Evolutionary conservation across 108 stramenopile genomes (phyloP).

Genomic region (Skeletonema marinoi): DNA sequence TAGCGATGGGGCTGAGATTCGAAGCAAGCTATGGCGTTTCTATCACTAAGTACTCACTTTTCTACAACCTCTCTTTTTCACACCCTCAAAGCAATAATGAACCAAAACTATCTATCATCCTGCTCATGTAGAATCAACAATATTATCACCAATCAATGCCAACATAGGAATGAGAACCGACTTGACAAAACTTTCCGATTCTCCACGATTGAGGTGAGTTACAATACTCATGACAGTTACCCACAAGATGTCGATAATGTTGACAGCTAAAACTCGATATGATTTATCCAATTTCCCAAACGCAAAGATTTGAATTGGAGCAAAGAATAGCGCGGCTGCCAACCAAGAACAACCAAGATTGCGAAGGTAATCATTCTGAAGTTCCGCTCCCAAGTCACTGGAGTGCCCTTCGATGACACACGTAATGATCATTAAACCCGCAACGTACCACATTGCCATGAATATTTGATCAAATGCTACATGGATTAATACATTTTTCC

Average conservation of each 20-base stretch:
- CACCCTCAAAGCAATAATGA: too few relatives aligned
- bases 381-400: slow-evolving; percentile 11
- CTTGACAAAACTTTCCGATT: neutral
- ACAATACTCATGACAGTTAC: slow-evolving; percentile 34
- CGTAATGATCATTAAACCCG: slow-evolving; percentile 29
- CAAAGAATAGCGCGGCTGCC: slow-evolving; percentile 15
- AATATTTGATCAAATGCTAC: slow-evolving; percentile 33
- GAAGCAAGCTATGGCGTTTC: too few relatives aligned
- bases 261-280: slow-evolving; percentile 27
- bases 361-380: slow-evolving; percentile 25
- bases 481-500: slow-evolving; percentile 23
- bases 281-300: slow-evolving; percentile 20
- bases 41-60: too few relatives aligned
- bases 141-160: neutral
- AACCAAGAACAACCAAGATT: slow-evolving; percentile 23
- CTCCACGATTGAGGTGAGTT: slow-evolving; percentile 28
- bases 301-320: slow-evolving; percentile 26
- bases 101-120: too few relatives aligned
- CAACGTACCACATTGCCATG: slow-evolving; percentile 37
- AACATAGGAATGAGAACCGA: neutral
- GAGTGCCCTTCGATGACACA: slow-evolving; percentile 32
- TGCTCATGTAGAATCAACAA: neutral
- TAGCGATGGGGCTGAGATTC: too few relatives aligned
- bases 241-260: slow-evolving; percentile 20
- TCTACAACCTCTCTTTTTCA: too few relatives aligned